These are phyloP conservation scores for Cladosporium cucumerinum DNA, from an alignment of 2,329 filamentous ascomycete species.

Conservation along the genomic window DNA sequence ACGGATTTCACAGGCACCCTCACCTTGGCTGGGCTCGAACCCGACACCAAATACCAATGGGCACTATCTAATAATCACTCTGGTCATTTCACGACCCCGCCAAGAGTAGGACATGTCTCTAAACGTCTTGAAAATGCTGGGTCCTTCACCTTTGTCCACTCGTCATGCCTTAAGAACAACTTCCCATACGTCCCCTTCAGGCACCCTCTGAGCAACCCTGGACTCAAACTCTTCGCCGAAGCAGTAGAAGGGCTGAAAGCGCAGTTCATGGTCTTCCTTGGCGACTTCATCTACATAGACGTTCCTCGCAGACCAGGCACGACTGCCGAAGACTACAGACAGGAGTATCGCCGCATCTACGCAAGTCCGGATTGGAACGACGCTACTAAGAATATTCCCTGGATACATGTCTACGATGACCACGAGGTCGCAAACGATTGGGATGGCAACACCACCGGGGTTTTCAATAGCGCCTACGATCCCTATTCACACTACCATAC, in stretches of 20 bases:
- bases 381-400: slow-evolving; percentile 76
- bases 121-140: slow-evolving; percentile 53
- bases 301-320: slow-evolving; percentile 77
- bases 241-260: slow-evolving; percentile 68
- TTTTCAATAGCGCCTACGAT: slow-evolving; percentile 76
- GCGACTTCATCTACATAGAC: slow-evolving; percentile 88
- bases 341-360: slow-evolving; percentile 94
- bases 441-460: slow-evolving; percentile 74
- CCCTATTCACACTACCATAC: slow-evolving; percentile 86
- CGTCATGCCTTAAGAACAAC: slow-evolving; percentile 86
- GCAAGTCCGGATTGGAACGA: slow-evolving; percentile 86
- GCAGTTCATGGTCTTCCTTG: slow-evolving; percentile 70
- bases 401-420: slow-evolving; percentile 96
- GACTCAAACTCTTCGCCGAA: slow-evolving; percentile 72
- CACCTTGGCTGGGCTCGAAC: slow-evolving; percentile 62
- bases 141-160: slow-evolving; percentile 85
- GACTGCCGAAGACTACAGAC: slow-evolving; percentile 71
- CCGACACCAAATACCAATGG: slow-evolving; percentile 78
- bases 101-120: slow-evolving; percentile 63
- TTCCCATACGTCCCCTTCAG: slow-evolving; percentile 86
- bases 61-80: slow-evolving; percentile 80
- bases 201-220: slow-evolving; percentile 77
- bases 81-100: slow-evolving; percentile 76
- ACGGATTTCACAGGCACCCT: slow-evolving; percentile 81
- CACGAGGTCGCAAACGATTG: slow-evolving; percentile 97